Percentiles rank a stretch among this genome's conserved stretches.
These are phyloP conservation scores for Xerocomus amazonicus DNA, from an alignment of 1,284 basidiomycete species.

Conservation along the genomic window DNA sequence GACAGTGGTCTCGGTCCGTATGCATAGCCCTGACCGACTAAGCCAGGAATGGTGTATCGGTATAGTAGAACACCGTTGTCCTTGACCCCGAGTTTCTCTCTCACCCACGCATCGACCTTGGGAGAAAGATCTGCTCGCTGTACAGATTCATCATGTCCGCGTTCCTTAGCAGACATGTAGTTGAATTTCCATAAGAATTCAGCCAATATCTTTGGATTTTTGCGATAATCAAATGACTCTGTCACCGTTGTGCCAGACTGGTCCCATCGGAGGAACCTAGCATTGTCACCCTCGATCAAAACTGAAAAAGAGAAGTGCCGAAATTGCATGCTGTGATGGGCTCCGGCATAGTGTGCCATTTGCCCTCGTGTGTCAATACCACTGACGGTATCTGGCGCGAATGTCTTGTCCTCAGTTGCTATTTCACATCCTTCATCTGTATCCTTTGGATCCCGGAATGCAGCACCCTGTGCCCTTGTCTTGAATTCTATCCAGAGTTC, in stretches of 20 bases:
- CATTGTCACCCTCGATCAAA: background rate
- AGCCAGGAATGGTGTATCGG: background rate
- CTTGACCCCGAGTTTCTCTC: background rate
- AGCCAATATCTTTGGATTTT: background rate
- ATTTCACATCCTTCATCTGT: background rate
- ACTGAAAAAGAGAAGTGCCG: background rate
- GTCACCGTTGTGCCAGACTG: background rate
- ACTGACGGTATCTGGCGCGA: background rate
- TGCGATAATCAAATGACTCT: background rate
- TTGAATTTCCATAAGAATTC: background rate
- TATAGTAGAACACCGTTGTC: background rate
- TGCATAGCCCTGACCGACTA: background rate
- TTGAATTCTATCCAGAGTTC: constrained; percentile 2
- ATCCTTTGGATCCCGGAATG: background rate
- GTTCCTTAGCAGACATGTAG: background rate
- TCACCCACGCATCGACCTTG: background rate
- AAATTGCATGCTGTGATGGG: background rate
- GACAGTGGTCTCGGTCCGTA: background rate
- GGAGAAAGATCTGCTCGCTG: background rate
- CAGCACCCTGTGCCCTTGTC: background rate
- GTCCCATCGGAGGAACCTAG: background rate
- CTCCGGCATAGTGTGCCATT: background rate
- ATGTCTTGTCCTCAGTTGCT: background rate
- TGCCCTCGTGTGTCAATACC: background rate
- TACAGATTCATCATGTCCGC: background rate